Conservation (phyloP, 345 rosid genomes). For the Atalantia buxifolia region DNA sequence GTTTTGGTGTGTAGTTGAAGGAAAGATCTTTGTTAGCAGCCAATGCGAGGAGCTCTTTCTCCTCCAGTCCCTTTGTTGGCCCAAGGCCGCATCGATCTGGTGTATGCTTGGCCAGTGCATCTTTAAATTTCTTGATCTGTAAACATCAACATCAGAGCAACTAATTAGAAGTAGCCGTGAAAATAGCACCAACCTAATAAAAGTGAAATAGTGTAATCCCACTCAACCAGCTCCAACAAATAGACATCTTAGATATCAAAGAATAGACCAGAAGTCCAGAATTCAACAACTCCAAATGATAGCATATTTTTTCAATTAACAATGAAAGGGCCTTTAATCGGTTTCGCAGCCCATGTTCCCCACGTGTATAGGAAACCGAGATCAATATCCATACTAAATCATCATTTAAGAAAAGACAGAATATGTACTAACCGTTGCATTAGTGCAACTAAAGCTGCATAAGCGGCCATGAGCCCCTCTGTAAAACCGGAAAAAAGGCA, state of each 20-base stretch:
- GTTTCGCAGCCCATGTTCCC: neutral
- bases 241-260: neutral
- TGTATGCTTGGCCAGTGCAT: constrained; percentile 79
- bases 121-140: constrained; percentile 91
- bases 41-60: constrained; percentile 83
- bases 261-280: neutral
- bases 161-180: neutral
- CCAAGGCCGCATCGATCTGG: constrained; percentile 80
- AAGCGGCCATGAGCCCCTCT: constrained; percentile 87
- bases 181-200: neutral
- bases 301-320: neutral
- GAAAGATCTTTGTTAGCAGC: constrained; percentile 79
- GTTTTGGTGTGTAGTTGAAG: constrained; percentile 62
- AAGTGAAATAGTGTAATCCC: neutral
- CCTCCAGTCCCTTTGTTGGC: constrained; percentile 82
- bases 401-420: neutral
- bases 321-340: neutral
- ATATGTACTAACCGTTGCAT: constrained; percentile 79
- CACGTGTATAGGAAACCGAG: neutral
- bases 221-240: neutral
- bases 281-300: neutral
- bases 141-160: neutral
- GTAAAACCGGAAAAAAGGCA: constrained; percentile 87
- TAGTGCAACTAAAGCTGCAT: constrained; percentile 95
- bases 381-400: neutral